Evolutionary conservation across 306 rosid genomes (phyloP), one percentile per base, ranked within the genome.

Genomic region (Adenanthera pavonina): DNA sequence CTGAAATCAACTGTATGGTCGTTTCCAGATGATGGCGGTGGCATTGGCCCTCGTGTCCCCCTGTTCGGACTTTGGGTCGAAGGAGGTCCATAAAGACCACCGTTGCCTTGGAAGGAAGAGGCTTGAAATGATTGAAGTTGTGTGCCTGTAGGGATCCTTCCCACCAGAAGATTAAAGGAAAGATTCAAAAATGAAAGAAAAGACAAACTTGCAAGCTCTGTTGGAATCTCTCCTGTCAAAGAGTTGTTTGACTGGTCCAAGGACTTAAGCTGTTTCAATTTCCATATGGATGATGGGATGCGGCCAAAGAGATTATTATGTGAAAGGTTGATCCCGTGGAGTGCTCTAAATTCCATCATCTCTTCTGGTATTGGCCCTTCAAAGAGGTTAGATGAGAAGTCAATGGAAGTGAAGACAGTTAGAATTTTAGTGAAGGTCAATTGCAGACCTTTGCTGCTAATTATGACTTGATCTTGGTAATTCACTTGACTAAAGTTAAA

Each of bases 181-280:
- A 85, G 25, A 36, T 85, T 34, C 10, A 85, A 0, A 7, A 25
- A 34, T 2, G 64, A 12, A 25, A 85, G 73, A 74, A 82, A 85
- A 61, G 2, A 69, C 33, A 85, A 76, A 16, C 8, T 36, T 25
- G 80, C 65, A 9, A 85, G 43, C 7, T 75, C 49, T 1, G 0
- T 0, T 1, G 88, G 86, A 52, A 86, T 82, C 47, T 36, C 34
- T 7, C 82, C 82, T 0, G 40, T 62, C 3, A 86, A 49, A 3
- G 35, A n/a, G 73, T 86, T 86, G 6, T 7, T 16, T 35, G 86
- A 86, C 2, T 75, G 20, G 73, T 82, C 86, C 8, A 86, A 62
- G n/a, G 82, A 82, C 17, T 86, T 82, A 3, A 86, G 34, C 0
- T 35, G 2, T 44, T 44, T 14, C 74, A 82, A 3, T 5, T 79